A percentile compares a stretch with the other conserved stretches of the same genome.
These are phyloP conservation scores for Cladorrhinum sp. DNA, from an alignment of 2,329 filamentous ascomycete genomes.

Conservation along the genomic window DNA sequence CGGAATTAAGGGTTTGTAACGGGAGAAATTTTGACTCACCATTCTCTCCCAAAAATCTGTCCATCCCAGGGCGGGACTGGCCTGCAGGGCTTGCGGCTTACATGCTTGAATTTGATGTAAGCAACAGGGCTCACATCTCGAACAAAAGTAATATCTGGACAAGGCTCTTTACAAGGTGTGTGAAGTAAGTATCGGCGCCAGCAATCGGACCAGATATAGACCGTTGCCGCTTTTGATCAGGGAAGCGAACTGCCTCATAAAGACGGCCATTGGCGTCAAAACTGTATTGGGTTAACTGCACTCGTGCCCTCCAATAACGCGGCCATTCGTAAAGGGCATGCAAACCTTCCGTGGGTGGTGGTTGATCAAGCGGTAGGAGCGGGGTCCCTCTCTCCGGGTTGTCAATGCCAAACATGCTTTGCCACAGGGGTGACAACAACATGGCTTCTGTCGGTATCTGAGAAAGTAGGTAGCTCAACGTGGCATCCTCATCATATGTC, in stretches of 20 bases:
- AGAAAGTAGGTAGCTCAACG: not conserved
- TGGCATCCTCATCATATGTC: not conserved
- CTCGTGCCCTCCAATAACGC: too few relatives aligned
- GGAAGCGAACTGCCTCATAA: too few relatives aligned
- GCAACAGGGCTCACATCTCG: not conserved
- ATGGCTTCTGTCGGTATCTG: not conserved
- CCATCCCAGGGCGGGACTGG: not conserved
- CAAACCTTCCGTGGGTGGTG: not conserved
- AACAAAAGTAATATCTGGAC: too few relatives aligned
- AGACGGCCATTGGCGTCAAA: too few relatives aligned
- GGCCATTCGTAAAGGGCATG: not conserved
- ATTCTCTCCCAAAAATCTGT: not conserved
- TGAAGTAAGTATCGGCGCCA: too few relatives aligned
- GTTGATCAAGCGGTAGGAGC: not conserved
- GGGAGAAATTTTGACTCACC: not conserved
- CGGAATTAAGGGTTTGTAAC: not conserved
- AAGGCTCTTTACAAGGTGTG: not conserved
- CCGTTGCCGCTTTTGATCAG: too few relatives aligned
- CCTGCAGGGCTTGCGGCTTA: not conserved
- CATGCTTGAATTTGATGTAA: not conserved
- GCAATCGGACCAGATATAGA: too few relatives aligned
- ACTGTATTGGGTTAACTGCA: too few relatives aligned
- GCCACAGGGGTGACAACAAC: not conserved
- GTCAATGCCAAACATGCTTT: not conserved
- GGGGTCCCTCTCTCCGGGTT: not conserved